Conservation (phyloP, 2,329 filamentous ascomycete genomes). For the Dactylellina cionopaga region DNA sequence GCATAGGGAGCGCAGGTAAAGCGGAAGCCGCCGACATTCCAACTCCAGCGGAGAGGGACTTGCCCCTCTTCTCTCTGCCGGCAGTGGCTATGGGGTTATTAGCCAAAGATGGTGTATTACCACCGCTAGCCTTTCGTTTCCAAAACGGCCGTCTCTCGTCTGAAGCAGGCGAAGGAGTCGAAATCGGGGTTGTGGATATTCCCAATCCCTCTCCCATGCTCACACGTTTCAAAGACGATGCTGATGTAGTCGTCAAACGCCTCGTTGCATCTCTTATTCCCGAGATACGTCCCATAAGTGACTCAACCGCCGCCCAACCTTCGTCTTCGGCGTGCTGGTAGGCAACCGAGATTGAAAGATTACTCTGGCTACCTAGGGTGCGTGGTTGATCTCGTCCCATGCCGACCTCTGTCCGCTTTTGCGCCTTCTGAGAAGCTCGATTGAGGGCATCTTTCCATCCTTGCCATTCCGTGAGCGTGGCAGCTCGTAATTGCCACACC, state of each 20-base stretch:
- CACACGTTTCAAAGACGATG: slow-evolving; percentile 55
- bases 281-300: slow-evolving; percentile 83
- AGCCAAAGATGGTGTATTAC: slow-evolving; percentile 60
- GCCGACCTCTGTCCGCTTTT: slow-evolving; percentile 60
- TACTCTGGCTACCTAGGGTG: slow-evolving; percentile 14
- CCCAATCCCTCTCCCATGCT: slow-evolving; percentile 40
- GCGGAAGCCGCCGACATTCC: slow-evolving; percentile 44
- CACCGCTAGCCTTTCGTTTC: slow-evolving; percentile 81
- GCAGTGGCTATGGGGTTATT: slow-evolving; percentile 59
- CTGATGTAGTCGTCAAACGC: slow-evolving; percentile 75
- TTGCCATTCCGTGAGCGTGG: slow-evolving; percentile 82
- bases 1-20: slow-evolving; percentile 36
- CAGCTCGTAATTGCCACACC: slow-evolving; percentile 91
- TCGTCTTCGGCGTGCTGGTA: slow-evolving; percentile 70
- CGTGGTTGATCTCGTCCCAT: slow-evolving; percentile 48
- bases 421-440: slow-evolving; percentile 76
- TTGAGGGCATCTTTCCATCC: slow-evolving; percentile 89
- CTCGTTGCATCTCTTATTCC: slow-evolving; percentile 89
- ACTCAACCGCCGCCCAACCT: slow-evolving; percentile 88
- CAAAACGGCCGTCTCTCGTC: slow-evolving; percentile 81
- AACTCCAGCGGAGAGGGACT: slow-evolving; percentile 50
- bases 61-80: slow-evolving; percentile 51
- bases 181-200: slow-evolving; percentile 4
- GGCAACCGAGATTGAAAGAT: slow-evolving; percentile 44
- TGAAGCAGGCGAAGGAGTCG: slow-evolving; percentile 54